Evolutionary conservation across 192 early-diverging fungal genomes (phyloP), one percentile per base, ranked within the genome.

Genomic region (Jimgerdemannia flammicorona): DNA sequence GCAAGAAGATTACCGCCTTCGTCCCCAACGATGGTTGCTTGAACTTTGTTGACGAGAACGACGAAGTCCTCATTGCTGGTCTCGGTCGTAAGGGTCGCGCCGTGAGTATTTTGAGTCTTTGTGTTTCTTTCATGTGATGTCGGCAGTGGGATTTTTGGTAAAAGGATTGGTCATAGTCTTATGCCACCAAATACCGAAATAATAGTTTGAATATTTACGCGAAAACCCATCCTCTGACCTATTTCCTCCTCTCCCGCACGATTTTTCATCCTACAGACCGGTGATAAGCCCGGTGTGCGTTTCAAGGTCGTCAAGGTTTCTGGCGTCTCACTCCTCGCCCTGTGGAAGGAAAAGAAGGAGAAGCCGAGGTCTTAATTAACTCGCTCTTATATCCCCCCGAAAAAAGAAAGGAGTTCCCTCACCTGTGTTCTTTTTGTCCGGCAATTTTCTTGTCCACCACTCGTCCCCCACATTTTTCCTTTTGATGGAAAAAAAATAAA

Each of bases 261-360:
- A n/a, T n/a, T n/a, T n/a, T n/a, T n/a, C n/a, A n/a, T n/a, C 70
- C 14, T 19, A 4, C 73, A 77, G 76, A 78, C 93, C 78, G 97
- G 98, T 95, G 97, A 98, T 97, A 96, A 98, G 90, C 98, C 98
- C 81, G 98, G 98, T 96, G 95, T 98, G 81, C 97, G 98, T 81
- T 99, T 99, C 95, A 99, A 99, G 96, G 91, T 98, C 80, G 97
- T 99, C 87, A 98, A 99, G 92, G 98, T 99, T 81, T 93, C 98
- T 78, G 97, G 97, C 88, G 98, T 99, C 80, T 95, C 97, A 67
- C 96, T 99, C 78, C 88, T 98, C 73, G 97, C 98, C 81, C 87
- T 99, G 86, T 99, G 95, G 91, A 99, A 98, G 92, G 98, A 99
- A 90, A 99, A 99, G 96, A 99, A 99, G 94, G 98, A 98, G 92